These are phyloP conservation scores for Aspergillus latus DNA, from an alignment of 2,329 filamentous ascomycete genomes.

Conservation along the genomic window DNA sequence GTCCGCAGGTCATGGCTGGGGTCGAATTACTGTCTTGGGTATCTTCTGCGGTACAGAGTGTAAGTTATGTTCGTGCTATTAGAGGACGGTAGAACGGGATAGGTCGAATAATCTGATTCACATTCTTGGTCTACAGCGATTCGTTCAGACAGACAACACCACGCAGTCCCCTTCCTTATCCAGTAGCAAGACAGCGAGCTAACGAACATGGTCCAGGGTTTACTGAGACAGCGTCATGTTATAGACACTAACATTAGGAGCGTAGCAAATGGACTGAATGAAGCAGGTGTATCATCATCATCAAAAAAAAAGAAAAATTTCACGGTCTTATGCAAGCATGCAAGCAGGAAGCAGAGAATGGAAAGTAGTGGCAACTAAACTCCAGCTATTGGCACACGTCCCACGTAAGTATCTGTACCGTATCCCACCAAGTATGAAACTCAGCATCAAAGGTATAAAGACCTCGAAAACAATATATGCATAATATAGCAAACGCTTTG, in stretches of 20 bases:
- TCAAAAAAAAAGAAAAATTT: background rate
- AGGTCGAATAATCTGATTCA: background rate
- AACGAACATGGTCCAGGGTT: background rate
- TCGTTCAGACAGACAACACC: background rate
- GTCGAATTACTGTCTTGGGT: too few relatives aligned
- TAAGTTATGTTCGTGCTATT: too few relatives aligned
- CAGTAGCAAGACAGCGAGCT: background rate
- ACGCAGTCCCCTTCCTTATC: background rate
- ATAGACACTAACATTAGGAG: background rate
- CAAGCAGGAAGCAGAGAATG: constrained; percentile 1
- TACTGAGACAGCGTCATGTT: background rate
- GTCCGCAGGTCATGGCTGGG: too few relatives aligned
- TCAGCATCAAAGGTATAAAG: constrained; percentile 2
- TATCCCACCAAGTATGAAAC: constrained; percentile 3
- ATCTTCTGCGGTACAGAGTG: too few relatives aligned
- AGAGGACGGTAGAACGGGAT: too few relatives aligned
- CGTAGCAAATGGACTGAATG: background rate
- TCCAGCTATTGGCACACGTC: constrained; percentile 10
- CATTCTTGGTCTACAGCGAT: background rate
- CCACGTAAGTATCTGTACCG: constrained; percentile 1
- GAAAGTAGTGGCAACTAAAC: background rate
- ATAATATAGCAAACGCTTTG: constrained; percentile 21
- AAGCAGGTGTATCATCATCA: background rate
- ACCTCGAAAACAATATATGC: constrained; percentile 15
- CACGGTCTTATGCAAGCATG: constrained; percentile 3